Conservation (phyloP, 352 stramenopile species). For the Globisporangium middletonii region DNA sequence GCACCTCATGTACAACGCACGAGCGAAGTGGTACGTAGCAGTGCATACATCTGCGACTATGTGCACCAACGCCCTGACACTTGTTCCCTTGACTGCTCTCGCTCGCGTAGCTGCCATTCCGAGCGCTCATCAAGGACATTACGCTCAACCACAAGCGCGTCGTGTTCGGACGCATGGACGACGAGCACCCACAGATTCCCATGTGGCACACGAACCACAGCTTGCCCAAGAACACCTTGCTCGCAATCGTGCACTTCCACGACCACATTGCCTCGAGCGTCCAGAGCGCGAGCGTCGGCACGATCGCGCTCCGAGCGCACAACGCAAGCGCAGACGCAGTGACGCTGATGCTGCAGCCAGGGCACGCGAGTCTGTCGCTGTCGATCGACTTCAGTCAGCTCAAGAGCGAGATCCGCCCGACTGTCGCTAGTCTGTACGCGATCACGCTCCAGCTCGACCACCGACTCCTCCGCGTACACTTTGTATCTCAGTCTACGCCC, state of each 20-base stretch:
- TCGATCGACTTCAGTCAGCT: conserved; percentile 7
- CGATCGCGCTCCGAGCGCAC: background rate
- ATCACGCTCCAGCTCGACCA: conserved; percentile 11
- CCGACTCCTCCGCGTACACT: conserved; percentile 4
- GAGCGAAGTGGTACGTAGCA: background rate
- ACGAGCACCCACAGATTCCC: background rate
- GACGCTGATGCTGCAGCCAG: conserved; percentile 1
- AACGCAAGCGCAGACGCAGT: background rate
- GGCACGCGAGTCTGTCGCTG: background rate
- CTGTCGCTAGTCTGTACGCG: background rate
- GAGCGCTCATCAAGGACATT: conserved; percentile 5
- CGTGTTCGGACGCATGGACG: background rate
- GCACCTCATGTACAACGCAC: background rate
- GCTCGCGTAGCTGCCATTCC: conserved; percentile 1
- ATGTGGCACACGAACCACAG: conserved; percentile 1
- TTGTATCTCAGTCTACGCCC: background rate
- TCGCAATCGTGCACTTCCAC: conserved; percentile 1
- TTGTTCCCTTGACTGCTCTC: background rate
- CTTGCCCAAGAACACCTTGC: background rate
- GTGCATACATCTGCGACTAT: background rate
- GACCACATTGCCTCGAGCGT: background rate
- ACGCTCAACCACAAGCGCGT: conserved; percentile 8
- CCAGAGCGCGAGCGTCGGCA: background rate
- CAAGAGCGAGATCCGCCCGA: background rate
- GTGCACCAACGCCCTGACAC: background rate